Evolutionary conservation across 202 grass and related monocot genomes (phyloP).

Genomic region (Brachypodium distachyon): DNA sequence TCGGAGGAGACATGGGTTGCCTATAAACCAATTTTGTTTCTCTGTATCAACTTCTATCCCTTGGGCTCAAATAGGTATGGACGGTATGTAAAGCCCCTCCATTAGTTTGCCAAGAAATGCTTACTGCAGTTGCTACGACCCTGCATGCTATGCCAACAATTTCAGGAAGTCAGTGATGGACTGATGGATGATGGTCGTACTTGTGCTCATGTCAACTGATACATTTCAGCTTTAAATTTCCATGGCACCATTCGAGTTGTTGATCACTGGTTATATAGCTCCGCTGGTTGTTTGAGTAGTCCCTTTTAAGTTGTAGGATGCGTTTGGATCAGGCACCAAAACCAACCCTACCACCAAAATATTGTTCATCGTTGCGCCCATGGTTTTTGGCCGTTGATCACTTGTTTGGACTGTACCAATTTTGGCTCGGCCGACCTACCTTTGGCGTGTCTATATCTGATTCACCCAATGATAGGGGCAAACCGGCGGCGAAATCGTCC

Average conservation of each 20-base stretch:
- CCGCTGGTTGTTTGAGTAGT: neutral
- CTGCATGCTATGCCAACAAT: neutral
- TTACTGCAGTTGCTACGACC: slow-evolving; percentile 9
- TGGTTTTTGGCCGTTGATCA: too few species aligned
- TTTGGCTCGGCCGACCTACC: too few species aligned
- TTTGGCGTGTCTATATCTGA: too few species aligned
- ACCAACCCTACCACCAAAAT: too few species aligned
- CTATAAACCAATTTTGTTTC: neutral
- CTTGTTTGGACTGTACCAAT: too few species aligned
- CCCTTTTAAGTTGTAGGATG: neutral
- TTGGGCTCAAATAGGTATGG: neutral
- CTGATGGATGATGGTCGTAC: neutral
- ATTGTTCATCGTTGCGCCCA: too few species aligned
- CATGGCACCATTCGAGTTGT: neutral
- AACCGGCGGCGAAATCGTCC: too few species aligned
- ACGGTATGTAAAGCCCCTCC: neutral
- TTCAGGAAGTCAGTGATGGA: too few species aligned
- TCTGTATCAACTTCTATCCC: neutral
- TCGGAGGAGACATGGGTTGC: neutral
- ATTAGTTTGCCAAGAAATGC: slow-evolving; percentile 13
- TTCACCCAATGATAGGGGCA: too few species aligned
- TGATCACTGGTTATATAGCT: neutral
- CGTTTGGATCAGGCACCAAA: too few species aligned
- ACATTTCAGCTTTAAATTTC: neutral
- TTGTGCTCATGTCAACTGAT: neutral